These are phyloP conservation scores for Hymenoscyphus fructigenus DNA, from an alignment of 2,329 filamentous ascomycete genomes.

Conservation along the genomic window DNA sequence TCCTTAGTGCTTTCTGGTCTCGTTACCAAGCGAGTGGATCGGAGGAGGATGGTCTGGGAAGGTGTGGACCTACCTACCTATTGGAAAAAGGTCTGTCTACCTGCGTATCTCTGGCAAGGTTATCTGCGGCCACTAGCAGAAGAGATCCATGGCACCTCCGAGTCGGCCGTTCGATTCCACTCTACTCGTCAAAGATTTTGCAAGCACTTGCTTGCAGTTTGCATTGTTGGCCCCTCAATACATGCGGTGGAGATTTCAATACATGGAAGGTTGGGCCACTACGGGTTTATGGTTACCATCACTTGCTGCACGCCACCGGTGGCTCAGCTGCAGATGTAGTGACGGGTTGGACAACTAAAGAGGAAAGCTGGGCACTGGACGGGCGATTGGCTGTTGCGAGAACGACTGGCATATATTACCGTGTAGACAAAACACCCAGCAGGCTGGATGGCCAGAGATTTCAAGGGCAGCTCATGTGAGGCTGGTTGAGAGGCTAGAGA, in stretches of 20 bases:
- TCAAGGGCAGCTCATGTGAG: not conserved
- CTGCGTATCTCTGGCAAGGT: not conserved
- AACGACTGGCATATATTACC: not conserved
- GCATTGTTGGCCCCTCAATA: not conserved
- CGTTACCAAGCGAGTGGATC: constrained; percentile 2
- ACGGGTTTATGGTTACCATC: not conserved
- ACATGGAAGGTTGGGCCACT: not conserved
- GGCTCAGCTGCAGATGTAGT: constrained; percentile 2
- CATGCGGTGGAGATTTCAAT: constrained; percentile 1
- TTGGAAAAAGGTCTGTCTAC: not conserved
- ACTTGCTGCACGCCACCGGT: not conserved
- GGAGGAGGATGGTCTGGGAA: not conserved
- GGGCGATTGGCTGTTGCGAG: not conserved
- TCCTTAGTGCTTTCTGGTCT: constrained; percentile 4
- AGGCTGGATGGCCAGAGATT: not conserved
- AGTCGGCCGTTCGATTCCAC: not conserved
- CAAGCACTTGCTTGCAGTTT: constrained; percentile 9
- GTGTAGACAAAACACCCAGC: not conserved
- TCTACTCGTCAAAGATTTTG: constrained; percentile 10
- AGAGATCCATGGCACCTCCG: not conserved
- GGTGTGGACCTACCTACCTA: constrained; percentile 3
- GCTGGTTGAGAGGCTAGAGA: not conserved
- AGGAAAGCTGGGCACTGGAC: not conserved
- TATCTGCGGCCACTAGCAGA: constrained; percentile 4
- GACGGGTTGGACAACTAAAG: not conserved